A percentile compares a stretch with the other conserved stretches of the same genome.
Conservation (phyloP, 2,329 filamentous ascomycete genomes). For the Alternaria rosae region DNA sequence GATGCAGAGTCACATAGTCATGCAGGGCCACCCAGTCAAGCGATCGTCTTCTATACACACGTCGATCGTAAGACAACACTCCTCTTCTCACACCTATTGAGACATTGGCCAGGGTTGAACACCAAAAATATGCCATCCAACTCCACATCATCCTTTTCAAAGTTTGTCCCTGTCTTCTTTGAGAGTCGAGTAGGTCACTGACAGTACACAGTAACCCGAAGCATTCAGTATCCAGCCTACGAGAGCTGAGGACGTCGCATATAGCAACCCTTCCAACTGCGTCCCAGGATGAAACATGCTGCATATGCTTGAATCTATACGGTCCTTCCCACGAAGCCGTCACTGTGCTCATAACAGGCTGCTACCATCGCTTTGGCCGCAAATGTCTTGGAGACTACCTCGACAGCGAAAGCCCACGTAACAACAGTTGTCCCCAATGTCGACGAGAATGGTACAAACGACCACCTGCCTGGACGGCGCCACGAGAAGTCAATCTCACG, state of each 20-base stretch:
- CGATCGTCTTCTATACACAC: not conserved
- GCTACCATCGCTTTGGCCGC: slow-evolving; percentile 18
- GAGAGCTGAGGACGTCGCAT: not conserved
- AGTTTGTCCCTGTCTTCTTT: not conserved
- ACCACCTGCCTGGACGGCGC: not conserved
- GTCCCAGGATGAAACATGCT: slow-evolving; percentile 7
- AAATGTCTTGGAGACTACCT: slow-evolving; percentile 14
- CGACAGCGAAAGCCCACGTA: slow-evolving; percentile 6
- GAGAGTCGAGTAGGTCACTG: not conserved
- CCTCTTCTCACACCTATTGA: not conserved
- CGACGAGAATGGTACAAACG: slow-evolving; percentile 15
- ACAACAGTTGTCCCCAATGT: slow-evolving; percentile 19
- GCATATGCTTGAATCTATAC: slow-evolving; percentile 9
- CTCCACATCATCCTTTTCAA: not conserved
- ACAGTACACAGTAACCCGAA: not conserved
- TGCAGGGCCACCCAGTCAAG: not conserved
- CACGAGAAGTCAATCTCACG: slow-evolving; percentile 6
- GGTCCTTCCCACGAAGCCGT: slow-evolving; percentile 1
- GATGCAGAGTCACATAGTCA: not conserved
- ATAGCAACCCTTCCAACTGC: not conserved
- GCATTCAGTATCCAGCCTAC: not conserved
- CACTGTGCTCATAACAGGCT: slow-evolving; percentile 7
- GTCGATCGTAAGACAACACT: not conserved
- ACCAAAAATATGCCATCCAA: not conserved
- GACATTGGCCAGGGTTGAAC: not conserved